Evolutionary conservation across 2,329 filamentous ascomycete genomes (phyloP).

Genomic region (Ophiosphaerella herpotricha): DNA sequence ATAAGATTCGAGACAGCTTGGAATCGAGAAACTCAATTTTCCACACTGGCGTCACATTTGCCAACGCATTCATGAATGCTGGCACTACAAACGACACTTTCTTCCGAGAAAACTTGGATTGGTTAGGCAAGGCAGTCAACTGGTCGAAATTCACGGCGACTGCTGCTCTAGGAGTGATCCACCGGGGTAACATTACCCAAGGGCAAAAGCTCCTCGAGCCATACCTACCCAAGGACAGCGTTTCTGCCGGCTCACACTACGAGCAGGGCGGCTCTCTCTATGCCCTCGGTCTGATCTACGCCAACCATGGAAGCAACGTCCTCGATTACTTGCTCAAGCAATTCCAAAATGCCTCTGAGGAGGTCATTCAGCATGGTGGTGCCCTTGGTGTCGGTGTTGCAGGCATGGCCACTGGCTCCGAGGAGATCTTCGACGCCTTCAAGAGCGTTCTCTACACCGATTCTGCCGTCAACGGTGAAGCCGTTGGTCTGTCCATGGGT

Average conservation of each 20-base stretch:
- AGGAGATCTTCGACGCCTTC: constrained; percentile 88
- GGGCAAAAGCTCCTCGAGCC: constrained; percentile 92
- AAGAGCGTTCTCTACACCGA: constrained; percentile 88
- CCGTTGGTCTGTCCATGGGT: constrained; percentile 93
- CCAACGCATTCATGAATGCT: constrained; percentile 99
- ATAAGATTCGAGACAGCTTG: constrained; percentile 93
- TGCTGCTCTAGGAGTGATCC: constrained; percentile 92
- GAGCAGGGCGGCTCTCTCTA: constrained; percentile 96
- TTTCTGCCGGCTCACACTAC: constrained; percentile 81
- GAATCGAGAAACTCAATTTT: constrained; percentile 98
- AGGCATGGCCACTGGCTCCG: constrained; percentile 93
- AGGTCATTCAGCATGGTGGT: constrained; percentile 96
- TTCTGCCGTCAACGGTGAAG: constrained; percentile 95
- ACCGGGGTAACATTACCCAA: constrained; percentile 91
- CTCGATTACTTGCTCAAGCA: constrained; percentile 77
- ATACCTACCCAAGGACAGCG: constrained; percentile 81
- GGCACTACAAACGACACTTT: constrained; percentile 98
- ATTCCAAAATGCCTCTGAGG: constrained; percentile 77
- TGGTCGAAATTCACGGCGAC: constrained; percentile 99
- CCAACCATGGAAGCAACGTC: constrained; percentile 93
- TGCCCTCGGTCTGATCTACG: constrained; percentile 93
- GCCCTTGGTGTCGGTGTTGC: constrained; percentile 94
- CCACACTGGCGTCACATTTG: constrained; percentile 95
- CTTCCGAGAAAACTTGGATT: constrained; percentile 96
- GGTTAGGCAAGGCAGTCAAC: constrained; percentile 97